Evolutionary conservation across 495 filamentous ascomycete genomes (phyloP).

Genomic region (Xylaria grammica): DNA sequence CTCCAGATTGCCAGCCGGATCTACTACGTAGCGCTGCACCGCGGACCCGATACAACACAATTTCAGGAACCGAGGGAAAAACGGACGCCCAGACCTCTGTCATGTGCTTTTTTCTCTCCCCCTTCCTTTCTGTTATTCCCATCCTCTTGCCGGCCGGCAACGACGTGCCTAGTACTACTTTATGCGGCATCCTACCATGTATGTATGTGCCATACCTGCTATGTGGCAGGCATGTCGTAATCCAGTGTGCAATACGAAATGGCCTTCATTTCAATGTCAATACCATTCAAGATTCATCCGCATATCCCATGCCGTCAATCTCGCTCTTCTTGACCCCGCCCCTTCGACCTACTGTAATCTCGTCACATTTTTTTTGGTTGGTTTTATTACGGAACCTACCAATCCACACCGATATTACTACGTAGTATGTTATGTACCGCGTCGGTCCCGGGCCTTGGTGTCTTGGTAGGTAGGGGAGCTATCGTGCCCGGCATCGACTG

Average conservation of each 20-base stretch:
- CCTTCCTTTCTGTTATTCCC: too few species aligned
- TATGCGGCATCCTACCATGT: too few species aligned
- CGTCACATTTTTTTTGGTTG: background rate
- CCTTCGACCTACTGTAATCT: background rate
- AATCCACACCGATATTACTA: background rate
- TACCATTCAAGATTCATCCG: background rate
- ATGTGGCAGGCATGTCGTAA: slow-evolving; percentile 19
- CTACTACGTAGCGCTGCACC: slow-evolving; percentile 1
- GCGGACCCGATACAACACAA: background rate
- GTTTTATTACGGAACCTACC: background rate
- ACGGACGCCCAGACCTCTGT: background rate
- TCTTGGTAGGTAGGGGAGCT: too few species aligned
- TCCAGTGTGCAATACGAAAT: too few species aligned
- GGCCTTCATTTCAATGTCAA: too few species aligned
- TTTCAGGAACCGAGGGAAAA: slow-evolving; percentile 6
- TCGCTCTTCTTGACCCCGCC: background rate
- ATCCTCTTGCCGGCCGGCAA: slow-evolving; percentile 14
- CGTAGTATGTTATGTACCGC: too few species aligned
- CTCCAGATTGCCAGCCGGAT: too few species aligned
- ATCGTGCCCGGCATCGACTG: too few species aligned
- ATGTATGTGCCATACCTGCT: too few species aligned
- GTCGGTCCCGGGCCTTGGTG: too few species aligned
- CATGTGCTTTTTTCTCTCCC: background rate
- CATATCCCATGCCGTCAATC: background rate
- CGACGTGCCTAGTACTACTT: too few species aligned